These are phyloP conservation scores for Zychaea mexicana DNA, from an alignment of 371 early-diverging fungal genomes.

Conservation along the genomic window DNA sequence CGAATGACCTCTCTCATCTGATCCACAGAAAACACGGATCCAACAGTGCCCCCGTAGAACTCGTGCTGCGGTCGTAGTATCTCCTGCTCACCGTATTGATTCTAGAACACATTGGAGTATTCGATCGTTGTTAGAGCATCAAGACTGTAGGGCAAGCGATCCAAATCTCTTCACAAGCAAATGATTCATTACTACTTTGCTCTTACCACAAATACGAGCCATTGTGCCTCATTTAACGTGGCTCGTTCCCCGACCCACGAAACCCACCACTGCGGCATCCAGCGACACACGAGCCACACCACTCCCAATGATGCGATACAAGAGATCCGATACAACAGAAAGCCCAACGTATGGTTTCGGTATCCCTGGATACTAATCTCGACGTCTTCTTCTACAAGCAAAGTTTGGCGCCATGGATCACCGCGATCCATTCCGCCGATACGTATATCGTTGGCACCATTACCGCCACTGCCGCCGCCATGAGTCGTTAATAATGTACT, in stretches of 20 bases:
- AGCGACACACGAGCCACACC: slow-evolving; percentile 76
- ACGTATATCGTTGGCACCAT: neutral
- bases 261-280: slow-evolving; percentile 82
- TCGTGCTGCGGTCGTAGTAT: slow-evolving; percentile 58
- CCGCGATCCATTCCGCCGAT: slow-evolving; percentile 10
- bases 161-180: neutral
- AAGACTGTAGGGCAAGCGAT: neutral
- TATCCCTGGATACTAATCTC: slow-evolving; percentile 70
- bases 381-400: slow-evolving; percentile 47
- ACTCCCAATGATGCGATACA: slow-evolving; percentile 75
- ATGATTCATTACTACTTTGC: neutral
- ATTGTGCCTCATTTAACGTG: slow-evolving; percentile 67
- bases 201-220: slow-evolving; percentile 67
- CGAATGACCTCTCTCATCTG: slow-evolving; percentile 39
- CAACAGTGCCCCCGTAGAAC: slow-evolving; percentile 70
- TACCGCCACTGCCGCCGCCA: neutral
- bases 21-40: slow-evolving; percentile 64
- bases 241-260: slow-evolving; percentile 61
- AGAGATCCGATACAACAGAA: slow-evolving; percentile 59
- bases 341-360: slow-evolving; percentile 38
- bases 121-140: neutral
- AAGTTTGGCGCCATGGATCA: slow-evolving; percentile 23
- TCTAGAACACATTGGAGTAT: slow-evolving; percentile 30
- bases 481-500: neutral
- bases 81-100: slow-evolving; percentile 74